Evolutionary conservation across 257 asterid genomes (phyloP).

Genomic region (Nicotiana tomentosiformis): DNA sequence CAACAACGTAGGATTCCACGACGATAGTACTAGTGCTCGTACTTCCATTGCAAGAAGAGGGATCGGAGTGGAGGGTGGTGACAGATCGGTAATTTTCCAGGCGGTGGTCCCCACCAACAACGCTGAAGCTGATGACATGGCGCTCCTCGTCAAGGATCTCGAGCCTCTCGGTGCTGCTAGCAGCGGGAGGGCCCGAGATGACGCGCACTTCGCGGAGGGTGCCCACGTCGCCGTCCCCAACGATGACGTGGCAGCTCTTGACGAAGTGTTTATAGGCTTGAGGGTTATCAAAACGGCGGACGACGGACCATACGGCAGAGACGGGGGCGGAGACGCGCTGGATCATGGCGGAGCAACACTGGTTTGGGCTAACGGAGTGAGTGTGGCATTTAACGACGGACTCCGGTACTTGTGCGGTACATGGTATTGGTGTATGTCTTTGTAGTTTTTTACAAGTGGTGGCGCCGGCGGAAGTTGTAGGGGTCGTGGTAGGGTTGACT

Average conservation of each 20-base stretch:
- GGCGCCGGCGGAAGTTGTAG: conserved; percentile 35
- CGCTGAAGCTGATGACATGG: conserved; percentile 83
- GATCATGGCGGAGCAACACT: conserved; percentile 79
- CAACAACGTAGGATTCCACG: conserved; percentile 77
- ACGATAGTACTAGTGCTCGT: conserved; percentile 22
- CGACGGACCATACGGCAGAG: conserved; percentile 66
- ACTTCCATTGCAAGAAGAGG: conserved; percentile 28
- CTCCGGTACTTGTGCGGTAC: conserved; percentile 47
- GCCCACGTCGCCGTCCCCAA: conserved; percentile 68
- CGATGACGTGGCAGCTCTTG: conserved; percentile 67
- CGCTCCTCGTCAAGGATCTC: conserved; percentile 82
- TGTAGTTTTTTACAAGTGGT: conserved; percentile 17
- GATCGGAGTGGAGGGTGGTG: conserved; percentile 53
- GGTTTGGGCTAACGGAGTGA: conserved; percentile 51
- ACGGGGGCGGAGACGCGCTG: conserved; percentile 68
- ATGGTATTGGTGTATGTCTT: conserved; percentile 14
- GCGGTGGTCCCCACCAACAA: conserved; percentile 85
- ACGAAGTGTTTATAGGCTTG: conserved; percentile 80
- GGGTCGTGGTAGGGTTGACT: conserved; percentile 21
- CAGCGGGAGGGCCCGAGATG: conserved; percentile 80
- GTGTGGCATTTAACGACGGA: conserved; percentile 49
- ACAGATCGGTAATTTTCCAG: conserved; percentile 67
- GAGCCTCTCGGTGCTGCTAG: conserved; percentile 59
- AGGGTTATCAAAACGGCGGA: conserved; percentile 81
- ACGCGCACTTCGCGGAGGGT: conserved; percentile 62